Evolutionary conservation across 2,329 filamentous ascomycete genomes (phyloP), one percentile per base, ranked within the genome.

Genomic region (Sclerotinia nivalis): DNA sequence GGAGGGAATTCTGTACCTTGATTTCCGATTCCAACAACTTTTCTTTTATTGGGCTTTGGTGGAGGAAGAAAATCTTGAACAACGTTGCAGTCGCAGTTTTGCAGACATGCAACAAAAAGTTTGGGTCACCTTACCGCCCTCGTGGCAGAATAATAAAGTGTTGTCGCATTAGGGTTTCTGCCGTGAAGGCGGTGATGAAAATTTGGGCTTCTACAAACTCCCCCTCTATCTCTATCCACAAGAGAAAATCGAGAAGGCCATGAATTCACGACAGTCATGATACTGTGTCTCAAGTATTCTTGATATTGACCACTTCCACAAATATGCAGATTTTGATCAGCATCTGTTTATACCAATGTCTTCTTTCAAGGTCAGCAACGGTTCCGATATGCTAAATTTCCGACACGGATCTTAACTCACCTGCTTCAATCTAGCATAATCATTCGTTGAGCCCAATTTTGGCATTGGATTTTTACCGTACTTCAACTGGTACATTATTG

Each of bases 391-490:
- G 20, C 37, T 18, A 50, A 60, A n/a, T 20, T 34, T 37, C n/a
- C 25, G 18, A 61, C 18, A 28, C n/a, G 66, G 25, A 52, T 28
- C 37, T 49, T 18, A 47, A 40, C 67, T 69, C 34, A 70, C 62
- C 49, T 34, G 45, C 61, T 60, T 37, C 25, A 69, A 25, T 65
- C 31, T 60, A 79, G 78, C 76, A 77, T 75, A 75, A 76, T 54
- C 72, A 77, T 58, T 76, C 75, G 43, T 70, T 79, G 64, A 78
- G 77, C 70, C 88, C 89, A 60, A 82, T 91, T 69, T 90, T 89
- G 31, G 87, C 87, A 4, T 80, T 90, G 45, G 83, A 82, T 34
- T 86, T 90, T 73, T 84, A 83, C 75, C 77, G 77, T 4, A 73
- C 76, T 34, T 66, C 71, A 4, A 70, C 73, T 56, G 79, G 77